Conservation (phyloP, 2,329 filamentous ascomycete species). For the Fusarium sulawesiense region DNA sequence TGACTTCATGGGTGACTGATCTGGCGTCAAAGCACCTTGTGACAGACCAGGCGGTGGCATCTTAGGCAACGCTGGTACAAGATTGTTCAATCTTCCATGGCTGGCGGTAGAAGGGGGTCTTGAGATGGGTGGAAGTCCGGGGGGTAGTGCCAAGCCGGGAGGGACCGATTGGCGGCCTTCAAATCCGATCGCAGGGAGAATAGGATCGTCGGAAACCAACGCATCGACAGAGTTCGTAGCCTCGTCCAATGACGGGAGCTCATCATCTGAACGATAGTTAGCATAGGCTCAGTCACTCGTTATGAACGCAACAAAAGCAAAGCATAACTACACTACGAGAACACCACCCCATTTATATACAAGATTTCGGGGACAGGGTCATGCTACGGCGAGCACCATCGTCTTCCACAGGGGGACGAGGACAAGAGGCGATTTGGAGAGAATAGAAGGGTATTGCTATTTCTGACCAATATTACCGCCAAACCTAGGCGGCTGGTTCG, state of each 20-base stretch:
- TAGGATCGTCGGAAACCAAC: conserved; percentile 70
- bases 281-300: conserved; percentile 47
- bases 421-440: conserved; percentile 50
- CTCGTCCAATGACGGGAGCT: conserved; percentile 70
- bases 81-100: conserved; percentile 36
- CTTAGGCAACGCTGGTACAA: conserved; percentile 45
- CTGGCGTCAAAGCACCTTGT: conserved; percentile 49
- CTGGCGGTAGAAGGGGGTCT: conserved; percentile 38
- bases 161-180: conserved; percentile 45
- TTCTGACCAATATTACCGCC: conserved; percentile 55
- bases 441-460: conserved; percentile 55
- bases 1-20: conserved; percentile 49
- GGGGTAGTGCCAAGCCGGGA: conserved; percentile 47
- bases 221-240: conserved; percentile 74
- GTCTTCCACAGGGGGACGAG: conserved; percentile 63
- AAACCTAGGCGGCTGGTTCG: conserved; percentile 48
- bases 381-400: conserved; percentile 71
- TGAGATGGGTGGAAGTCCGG: conserved; percentile 33
- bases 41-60: conserved; percentile 43
- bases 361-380: conserved; percentile 52
- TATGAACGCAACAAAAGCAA: conserved; percentile 41
- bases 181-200: conserved; percentile 22
- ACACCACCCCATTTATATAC: conserved; percentile 56
- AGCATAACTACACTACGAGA: conserved; percentile 47
- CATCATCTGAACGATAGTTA: conserved; percentile 69